A percentile compares a stretch with the other conserved stretches of the same genome.
Conservation (phyloP, 768 basidiomycete species). For the Mycena haematopus region DNA sequence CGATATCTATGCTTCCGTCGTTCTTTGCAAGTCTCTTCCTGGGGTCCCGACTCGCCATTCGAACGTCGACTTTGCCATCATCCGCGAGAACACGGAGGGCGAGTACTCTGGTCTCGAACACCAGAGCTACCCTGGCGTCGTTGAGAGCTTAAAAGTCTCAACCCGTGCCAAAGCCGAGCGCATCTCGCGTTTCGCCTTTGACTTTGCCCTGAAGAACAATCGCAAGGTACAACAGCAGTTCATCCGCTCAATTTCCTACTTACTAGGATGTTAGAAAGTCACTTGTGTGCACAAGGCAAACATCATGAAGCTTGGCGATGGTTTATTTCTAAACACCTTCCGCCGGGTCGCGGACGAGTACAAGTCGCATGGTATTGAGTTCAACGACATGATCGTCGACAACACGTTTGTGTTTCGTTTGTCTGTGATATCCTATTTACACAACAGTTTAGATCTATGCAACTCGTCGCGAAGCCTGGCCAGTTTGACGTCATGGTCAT, state of each 20-base stretch:
- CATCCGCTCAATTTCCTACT: constrained; percentile 1
- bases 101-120: constrained; percentile 99
- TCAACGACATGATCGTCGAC: constrained; percentile 99
- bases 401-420: constrained; percentile 73
- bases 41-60: constrained; percentile 95
- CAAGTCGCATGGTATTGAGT: constrained; percentile 87
- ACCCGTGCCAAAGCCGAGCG: constrained; percentile 95
- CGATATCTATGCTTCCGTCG: constrained; percentile 98
- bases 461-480: constrained; percentile 92
- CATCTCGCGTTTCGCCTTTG: constrained; percentile 96
- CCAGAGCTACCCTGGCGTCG: constrained; percentile 97
- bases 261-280: constrained; percentile 78
- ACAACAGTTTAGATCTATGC: constrained; percentile 80
- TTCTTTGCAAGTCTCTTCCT: constrained; percentile 96
- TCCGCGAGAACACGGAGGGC: constrained; percentile 99
- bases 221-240: constrained; percentile 71
- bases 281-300: constrained; percentile 99
- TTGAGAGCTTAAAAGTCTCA: constrained; percentile 97
- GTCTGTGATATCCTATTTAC: constrained; percentile 8
- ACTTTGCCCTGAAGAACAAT: constrained; percentile 98
- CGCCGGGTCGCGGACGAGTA: constrained; percentile 96
- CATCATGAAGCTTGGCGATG: constrained; percentile 99
- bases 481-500: constrained; percentile 99
- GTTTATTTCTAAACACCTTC: constrained; percentile 98
- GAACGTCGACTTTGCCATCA: constrained; percentile 98